Base-by-base conservation (phyloP, 805 yeast genomes). In the Saccharomycopsis sp. region DNA sequence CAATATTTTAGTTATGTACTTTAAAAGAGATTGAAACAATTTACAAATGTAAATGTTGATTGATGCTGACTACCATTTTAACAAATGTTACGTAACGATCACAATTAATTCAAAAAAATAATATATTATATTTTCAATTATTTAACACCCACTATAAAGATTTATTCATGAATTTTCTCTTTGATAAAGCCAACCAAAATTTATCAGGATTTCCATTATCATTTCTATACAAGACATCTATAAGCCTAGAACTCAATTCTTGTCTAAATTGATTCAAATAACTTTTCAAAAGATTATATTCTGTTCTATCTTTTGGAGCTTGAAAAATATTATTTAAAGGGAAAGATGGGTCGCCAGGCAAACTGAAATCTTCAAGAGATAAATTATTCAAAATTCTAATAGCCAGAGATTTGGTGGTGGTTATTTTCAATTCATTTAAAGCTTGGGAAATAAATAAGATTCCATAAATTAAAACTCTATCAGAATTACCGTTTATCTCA, bases 291-390 rank as follows among this genome's bases (percentile, higher is more conserved):
- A 87, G 63, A 43, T 89, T 92, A 41, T 79, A 77, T 47, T 86
- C 95, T 42, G 69, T 68, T 52, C 79, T 77, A 53, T 77, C 82
- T 26, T 68, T 63, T 17, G 96, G 92, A 8, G 95, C 73, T 62
- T 60, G 77, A 75, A 56, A 92, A 56, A 50, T 60, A 1, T 86
- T 72, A 59, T 88, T 89, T 60, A 92, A 68, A 15, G 97, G 96
- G 67, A 92, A 92, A 12, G 89, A 87, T 6, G 89, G 76, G 46
- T 92, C 96, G 19, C 99, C 99, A 2, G 99, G 99, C 47, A 92
- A 70, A 14, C 88, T 69, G 55, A 92, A 89, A 56, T 77, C 76
- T 51, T 89, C 97, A 42, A 92, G 69, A 1, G 96, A 79, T 49
- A 87, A 69, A 55, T 88, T 88, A 49, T 84, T 87, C 48, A 92